Base-by-base conservation (phyloP, 177 flowering plant genomes). In the Vitis hybrid region DNA sequence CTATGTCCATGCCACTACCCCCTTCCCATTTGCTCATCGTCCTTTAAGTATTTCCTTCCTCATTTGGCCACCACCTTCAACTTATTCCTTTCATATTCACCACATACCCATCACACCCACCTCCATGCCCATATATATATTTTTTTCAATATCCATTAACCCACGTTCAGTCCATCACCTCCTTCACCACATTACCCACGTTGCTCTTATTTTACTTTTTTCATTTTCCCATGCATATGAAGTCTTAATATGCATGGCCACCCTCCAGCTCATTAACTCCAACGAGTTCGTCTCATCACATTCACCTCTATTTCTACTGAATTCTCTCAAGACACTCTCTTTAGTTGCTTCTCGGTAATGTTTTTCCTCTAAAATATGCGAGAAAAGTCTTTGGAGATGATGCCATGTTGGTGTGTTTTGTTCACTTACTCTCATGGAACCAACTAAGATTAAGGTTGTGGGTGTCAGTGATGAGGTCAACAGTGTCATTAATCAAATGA, bases 381-480 rank as follows among this genome's bases (percentile, higher is more conserved):
- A 15, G 76, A 74, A 15, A 68, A 22, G 56, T n/a, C 2, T 38
- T 2, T 56, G 60, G 49, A 67, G 63, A 47, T 63, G 81, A 22
- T 63, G 66, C 44, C 63, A 68, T 58, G 59, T 49, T 8, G 69
- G 77, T 8, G 47, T 83, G 31, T 72, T 70, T 33, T 78, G 88
- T 61, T 84, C 93, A 2, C 93, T 90, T 72, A 67, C 82, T 2
- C 83, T 87, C 2, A 81, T 86, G 85, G 97, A 92, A 28, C 73
- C 91, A 4, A 98, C 97, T 4, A 92, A 84, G 84, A 95, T 95
- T 76, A 95, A 92, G 84, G 99, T 95, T n/a, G 84, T 95, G 0
- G 99, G 99, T n/a, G 96, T 95, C 71, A 98, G 99, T 51, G 99
- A 98, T 0, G 97, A 98, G 17, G 99, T 98, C 50, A 95, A 95